A percentile compares a stretch with the other conserved stretches of the same genome.
Evolutionary conservation across 1,284 basidiomycete species (phyloP).

Genomic region (Ustilago tritici): DNA sequence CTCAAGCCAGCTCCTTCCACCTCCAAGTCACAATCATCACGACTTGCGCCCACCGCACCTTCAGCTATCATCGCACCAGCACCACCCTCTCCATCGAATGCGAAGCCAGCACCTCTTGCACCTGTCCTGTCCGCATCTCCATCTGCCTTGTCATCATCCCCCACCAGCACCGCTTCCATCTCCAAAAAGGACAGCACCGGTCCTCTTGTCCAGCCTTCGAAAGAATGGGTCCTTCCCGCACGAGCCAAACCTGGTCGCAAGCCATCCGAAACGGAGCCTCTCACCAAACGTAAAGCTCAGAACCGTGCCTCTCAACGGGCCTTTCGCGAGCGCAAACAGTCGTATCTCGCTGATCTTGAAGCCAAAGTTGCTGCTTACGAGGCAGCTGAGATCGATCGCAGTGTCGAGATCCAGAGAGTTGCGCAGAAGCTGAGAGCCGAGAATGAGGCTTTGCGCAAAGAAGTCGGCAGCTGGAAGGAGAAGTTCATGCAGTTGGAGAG

Average conservation of each 20-base stretch:
- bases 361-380: constrained; percentile 66
- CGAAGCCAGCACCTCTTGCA: constrained; percentile 8
- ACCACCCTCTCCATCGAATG: constrained; percentile 6
- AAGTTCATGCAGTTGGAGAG: constrained; percentile 46
- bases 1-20: constrained; percentile 11
- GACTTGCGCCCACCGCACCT: constrained; percentile 8
- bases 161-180: not conserved
- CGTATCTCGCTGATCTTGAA: constrained; percentile 58
- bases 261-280: constrained; percentile 62
- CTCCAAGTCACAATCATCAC: constrained; percentile 2
- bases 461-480: constrained; percentile 42
- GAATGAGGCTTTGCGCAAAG: constrained; percentile 48
- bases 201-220: constrained; percentile 58
- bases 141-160: constrained; percentile 2
- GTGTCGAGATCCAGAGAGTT: constrained; percentile 64
- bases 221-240: constrained; percentile 67
- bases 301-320: constrained; percentile 65
- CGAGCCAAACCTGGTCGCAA: constrained; percentile 69
- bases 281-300: constrained; percentile 68
- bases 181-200: constrained; percentile 30
- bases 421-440: constrained; percentile 60
- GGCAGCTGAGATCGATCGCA: constrained; percentile 57
- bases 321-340: constrained; percentile 63
- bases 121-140: constrained; percentile 8
- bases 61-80: constrained; percentile 6